Base-by-base conservation (phyloP, 1,284 basidiomycete species). In the Fomitiporia mediterranea region DNA sequence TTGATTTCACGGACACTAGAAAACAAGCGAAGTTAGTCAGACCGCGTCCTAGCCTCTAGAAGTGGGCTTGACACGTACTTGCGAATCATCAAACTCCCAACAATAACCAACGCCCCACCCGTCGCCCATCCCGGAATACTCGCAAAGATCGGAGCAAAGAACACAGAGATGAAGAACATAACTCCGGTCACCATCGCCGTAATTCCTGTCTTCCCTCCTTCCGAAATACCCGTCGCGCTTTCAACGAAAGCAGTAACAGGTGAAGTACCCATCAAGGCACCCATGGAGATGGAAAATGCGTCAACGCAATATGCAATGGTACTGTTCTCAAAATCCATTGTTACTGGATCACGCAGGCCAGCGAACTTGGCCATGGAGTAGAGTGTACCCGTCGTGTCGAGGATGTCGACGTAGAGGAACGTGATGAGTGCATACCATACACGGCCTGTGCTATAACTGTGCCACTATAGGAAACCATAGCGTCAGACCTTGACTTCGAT, bases 321-420 rank as follows among this genome's bases (percentile, higher is more conserved):
- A 21, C 86, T 89, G 61, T 85, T 83, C 72, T 95, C 92, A 66
- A 95, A 95, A 70, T 95, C 92, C 59, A 91, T 75, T 15, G 91
- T 93, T 13, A 88, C 80, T 1, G 86, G 87, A 68, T 94, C 86
- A 56, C 90, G 88, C 9, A 95, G 79, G 21, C 89, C 89, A n/a
- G 92, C 91, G 62, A 94, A 93, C 66, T 89, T 91, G 51, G 91
- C 89, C 92, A 95, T 94, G 42, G 92, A 86, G 70, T 93, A 93
- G 9, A 94, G 73, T 1, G 92, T 94, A 66, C 91, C 51, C 56
- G 43, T 52, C 17, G 53, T 63, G 82, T 81, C 84, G 66, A 91
- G 78, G 61, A 92, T 87, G 70, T 94, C 91, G 66, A 94, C 91
- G 69, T 94, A 95, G 54, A 94, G 82, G 81, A 94, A 90, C 27